Base-by-base conservation (phyloP, 108 stramenopile species). In the Conticribra guillardii region DNA sequence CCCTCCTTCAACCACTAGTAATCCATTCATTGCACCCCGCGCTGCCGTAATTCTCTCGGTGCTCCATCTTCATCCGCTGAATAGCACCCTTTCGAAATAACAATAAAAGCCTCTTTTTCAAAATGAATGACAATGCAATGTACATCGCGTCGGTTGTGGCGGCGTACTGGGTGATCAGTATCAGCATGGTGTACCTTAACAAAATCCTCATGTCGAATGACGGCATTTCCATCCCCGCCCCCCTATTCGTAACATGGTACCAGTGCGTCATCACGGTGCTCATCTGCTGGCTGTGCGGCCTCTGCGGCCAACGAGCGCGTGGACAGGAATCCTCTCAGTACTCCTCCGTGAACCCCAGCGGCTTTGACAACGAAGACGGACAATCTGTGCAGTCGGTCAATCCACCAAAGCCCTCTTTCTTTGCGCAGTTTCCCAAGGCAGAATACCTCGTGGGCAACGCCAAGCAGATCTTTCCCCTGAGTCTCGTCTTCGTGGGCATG, bases 181-280 rank as follows among this genome's bases (percentile, higher is more conserved):
- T 90, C 78, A 82, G 84, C 46, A 92, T 97, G 92, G 96, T 97
- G 29, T 97, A 96, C 73, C 77, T 97, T 33, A 97, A 97, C 87
- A 97, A 97, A 71, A 74, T 91, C 3, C 74, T 97, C 55, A 91
- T 96, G 84, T 87, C 88, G 49, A 91, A 74, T 54, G 76, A 88
- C 1, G 90, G 77, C 4, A 64, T 92, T 26, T 89, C 88, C 63
- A 90, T 96, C 59, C 79, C 91, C 0, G 95, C 93, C 8, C 97
- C 97, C 5, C 84, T 98, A n/a, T 96, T 97, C 66, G 83, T 98
- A 17, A 98, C 97, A 1, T 98, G 97, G 97, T 98, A 82, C 69
- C 97, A 96, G 74, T 98, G 97, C 79, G 64, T 98, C 53, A 70
- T 96, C 4, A 97, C 97, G 22, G 85, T 82, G 19, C 30, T 83